phyloP scores from a whole-genome alignment of 371 early-diverging fungal species.

The Catenaria anguillulae region DNA sequence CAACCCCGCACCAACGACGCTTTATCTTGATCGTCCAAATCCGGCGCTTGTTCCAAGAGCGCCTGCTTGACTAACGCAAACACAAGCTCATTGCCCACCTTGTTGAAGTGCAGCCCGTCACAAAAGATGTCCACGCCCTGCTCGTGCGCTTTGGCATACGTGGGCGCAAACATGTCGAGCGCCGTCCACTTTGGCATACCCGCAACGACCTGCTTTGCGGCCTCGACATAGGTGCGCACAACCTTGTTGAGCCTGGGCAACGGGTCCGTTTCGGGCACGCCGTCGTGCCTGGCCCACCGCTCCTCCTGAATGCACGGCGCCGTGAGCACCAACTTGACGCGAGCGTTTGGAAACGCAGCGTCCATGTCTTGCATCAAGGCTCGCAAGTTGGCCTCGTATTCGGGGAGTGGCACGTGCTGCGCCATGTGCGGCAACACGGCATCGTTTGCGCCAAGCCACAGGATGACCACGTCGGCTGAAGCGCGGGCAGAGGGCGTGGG shows the following conservation, averaged over 20 bases:
- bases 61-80: not conserved
- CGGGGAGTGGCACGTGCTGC: constrained; percentile 49
- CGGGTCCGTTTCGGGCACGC: not conserved
- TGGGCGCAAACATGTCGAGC: not conserved
- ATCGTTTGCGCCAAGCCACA: constrained; percentile 79
- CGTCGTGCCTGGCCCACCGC: not conserved
- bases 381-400: constrained; percentile 40
- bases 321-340: not conserved
- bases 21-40: not conserved
- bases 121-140: not conserved
- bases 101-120: not conserved
- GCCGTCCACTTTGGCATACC: not conserved
- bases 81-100: not conserved
- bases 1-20: no score
- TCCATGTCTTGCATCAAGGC: constrained; percentile 35
- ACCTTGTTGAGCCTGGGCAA: not conserved
- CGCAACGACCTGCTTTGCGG: not conserved
- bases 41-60: not conserved
- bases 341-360: not conserved
- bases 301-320: not conserved
- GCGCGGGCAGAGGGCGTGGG: constrained; percentile 25
- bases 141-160: not conserved
- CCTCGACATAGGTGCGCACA: not conserved
- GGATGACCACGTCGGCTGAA: not conserved
- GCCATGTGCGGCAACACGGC: constrained; percentile 31